A percentile compares a stretch with the other conserved stretches of the same genome.
Evolutionary conservation across 768 basidiomycete genomes (phyloP).

Genomic region (Leccinum obscurum): DNA sequence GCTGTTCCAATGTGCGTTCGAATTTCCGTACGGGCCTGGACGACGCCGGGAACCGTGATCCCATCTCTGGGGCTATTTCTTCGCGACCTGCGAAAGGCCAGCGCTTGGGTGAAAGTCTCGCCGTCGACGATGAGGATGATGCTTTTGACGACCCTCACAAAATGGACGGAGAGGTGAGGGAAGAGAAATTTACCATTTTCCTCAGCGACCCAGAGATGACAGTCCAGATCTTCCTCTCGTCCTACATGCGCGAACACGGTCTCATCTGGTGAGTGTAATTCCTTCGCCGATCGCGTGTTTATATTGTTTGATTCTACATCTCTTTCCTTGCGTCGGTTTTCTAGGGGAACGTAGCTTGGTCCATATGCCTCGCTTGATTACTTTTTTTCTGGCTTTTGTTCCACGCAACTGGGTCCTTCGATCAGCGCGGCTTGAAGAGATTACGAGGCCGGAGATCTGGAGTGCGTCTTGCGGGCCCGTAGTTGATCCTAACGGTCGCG

Average conservation of each 20-base stretch:
- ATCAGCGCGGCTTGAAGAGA: constrained; percentile 47
- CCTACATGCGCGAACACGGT: constrained; percentile 65
- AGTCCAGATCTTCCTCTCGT: constrained; percentile 68
- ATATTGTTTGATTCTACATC: not conserved
- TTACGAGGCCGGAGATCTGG: constrained; percentile 37
- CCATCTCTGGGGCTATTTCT: not conserved
- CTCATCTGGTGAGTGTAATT: constrained; percentile 57
- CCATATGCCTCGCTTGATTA: constrained; percentile 52
- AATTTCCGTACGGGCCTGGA: constrained; percentile 46
- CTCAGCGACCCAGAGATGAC: constrained; percentile 59
- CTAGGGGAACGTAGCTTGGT: constrained; percentile 50
- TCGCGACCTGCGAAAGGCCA: constrained; percentile 26
- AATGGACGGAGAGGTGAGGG: constrained; percentile 36
- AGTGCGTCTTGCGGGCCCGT: constrained; percentile 39
- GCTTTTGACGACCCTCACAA: constrained; percentile 34
- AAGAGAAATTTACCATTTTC: constrained; percentile 51
- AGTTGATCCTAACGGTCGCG: constrained; percentile 22
- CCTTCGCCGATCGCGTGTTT: not conserved
- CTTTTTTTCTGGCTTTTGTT: constrained; percentile 64
- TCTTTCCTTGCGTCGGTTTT: not conserved
- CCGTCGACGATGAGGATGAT: constrained; percentile 34
- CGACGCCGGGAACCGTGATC: constrained; percentile 1
- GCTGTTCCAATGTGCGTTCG: constrained; percentile 54
- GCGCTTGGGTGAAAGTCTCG: constrained; percentile 17
- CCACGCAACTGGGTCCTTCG: constrained; percentile 55